Evolutionary conservation across 768 basidiomycete species (phyloP), one percentile per base, ranked within the genome.

Genomic region (Xerocomus spinulosus): DNA sequence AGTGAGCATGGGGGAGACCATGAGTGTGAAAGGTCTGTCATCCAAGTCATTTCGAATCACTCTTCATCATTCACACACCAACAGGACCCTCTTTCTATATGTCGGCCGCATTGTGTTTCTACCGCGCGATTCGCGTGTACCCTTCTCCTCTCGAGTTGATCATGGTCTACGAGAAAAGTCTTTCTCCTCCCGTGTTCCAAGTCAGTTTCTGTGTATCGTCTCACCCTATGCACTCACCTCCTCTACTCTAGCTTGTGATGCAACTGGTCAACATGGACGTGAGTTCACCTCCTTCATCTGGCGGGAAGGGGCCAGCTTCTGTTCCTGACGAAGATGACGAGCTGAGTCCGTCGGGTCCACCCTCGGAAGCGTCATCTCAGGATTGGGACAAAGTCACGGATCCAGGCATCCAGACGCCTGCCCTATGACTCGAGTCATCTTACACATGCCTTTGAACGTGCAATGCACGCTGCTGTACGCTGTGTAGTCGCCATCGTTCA

Each of bases 101-200:
- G 23, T 77, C 83, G 10, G 85, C 94, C 17, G 94, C 96, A 34
- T 68, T 90, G 63, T 80, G 83, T 34, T 98, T 98, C 80, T 99
- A 84, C 79, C 81, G 92, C 42, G 94, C 92, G 1, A 82, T 98
- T 49, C 78, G 87, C 46, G 92, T 96, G 29, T 99, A 99, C 71
- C 96, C 96, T 42, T 82, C 88, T 25, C 92, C 94, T 1, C 82
- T 92, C 26, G 96, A 98, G 68, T 81, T 98, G 57, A 86, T 99
- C 59, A 81, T 87, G 67, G 94, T 98, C 52, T 95, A 96, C 61
- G 84, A 97, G 70, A 87, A 87, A 70, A 93, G 92, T 28, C 82
- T 95, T 25, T 87, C 91, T 3, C 77, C 80, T 23, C 76, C 82
- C 30, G 73, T 92, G 41, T 91, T 92, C 72, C 87, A 90, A 72